A percentile compares a stretch with the other conserved stretches of the same genome.
phyloP scores from a whole-genome alignment of 106 monocot genomes.

The Dioscorea zingiberensis region DNA sequence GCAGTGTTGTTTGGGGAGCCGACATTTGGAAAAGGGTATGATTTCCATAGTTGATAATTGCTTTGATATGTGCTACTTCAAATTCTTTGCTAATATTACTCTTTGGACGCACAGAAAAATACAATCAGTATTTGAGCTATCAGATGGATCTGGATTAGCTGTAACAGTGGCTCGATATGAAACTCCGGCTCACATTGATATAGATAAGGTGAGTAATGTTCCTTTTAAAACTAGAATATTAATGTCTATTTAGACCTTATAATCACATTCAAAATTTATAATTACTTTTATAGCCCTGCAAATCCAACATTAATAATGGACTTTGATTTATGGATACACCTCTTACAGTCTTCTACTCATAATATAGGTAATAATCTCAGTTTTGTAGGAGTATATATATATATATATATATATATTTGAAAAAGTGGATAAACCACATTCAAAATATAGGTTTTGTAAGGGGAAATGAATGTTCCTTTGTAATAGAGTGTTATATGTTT shows the following conservation, averaged over 20 bases:
- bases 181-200: conserved; percentile 94
- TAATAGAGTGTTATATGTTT: neutral
- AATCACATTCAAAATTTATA: too few species aligned
- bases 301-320: neutral
- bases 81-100: neutral
- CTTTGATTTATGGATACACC: neutral
- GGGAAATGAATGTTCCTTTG: too few species aligned
- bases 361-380: too few species aligned
- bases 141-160: conserved; percentile 94
- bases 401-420: neutral
- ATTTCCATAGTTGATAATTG: neutral
- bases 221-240: neutral
- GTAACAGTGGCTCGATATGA: conserved; percentile 98
- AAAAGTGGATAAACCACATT: too few species aligned
- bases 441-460: too few species aligned
- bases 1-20: conserved; percentile 94
- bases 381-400: too few species aligned
- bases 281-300: too few species aligned
- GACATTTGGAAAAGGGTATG: conserved; percentile 96
- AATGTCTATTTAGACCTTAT: too few species aligned
- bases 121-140: conserved; percentile 92
- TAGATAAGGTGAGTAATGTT: conserved; percentile 63
- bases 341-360: too few species aligned
- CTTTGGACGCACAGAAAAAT: conserved; percentile 68
- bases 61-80: neutral